These are phyloP conservation scores for Abrus precatorius DNA, from an alignment of 306 rosid genomes.

Conservation along the genomic window DNA sequence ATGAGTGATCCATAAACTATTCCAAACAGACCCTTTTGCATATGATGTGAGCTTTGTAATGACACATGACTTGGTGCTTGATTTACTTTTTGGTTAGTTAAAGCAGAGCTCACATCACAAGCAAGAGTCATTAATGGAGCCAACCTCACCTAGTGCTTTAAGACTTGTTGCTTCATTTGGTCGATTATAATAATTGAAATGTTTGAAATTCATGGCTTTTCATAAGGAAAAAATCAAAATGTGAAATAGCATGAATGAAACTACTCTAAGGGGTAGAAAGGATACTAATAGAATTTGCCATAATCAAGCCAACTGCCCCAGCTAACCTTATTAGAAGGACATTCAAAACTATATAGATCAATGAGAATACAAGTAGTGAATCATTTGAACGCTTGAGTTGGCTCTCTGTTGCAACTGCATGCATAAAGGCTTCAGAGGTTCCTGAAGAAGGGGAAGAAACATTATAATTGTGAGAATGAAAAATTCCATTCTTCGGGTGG, in stretches of 20 bases:
- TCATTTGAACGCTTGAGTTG: slow-evolving; percentile 87
- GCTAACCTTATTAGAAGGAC: slow-evolving; percentile 70
- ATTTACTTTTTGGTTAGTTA: no score
- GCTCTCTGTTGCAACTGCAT: slow-evolving; percentile 88
- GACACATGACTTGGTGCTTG: no score
- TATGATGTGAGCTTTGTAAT: no score
- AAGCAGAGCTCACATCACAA: no score
- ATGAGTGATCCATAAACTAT: no score
- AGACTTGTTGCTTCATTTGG: slow-evolving; percentile 5
- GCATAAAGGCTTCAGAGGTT: slow-evolving; percentile 94
- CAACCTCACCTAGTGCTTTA: no score
- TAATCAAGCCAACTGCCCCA: slow-evolving; percentile 91
- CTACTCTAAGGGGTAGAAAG: slow-evolving; percentile 53
- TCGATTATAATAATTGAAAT: neutral
- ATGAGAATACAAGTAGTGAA: slow-evolving; percentile 76
- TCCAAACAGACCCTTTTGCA: no score
- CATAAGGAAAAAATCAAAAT: slow-evolving; percentile 10
- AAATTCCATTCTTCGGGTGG: slow-evolving; percentile 33
- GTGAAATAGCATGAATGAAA: slow-evolving; percentile 33
- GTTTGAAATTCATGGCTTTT: slow-evolving; percentile 15
- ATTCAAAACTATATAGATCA: slow-evolving; percentile 79
- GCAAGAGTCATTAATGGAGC: no score
- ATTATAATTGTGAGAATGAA: slow-evolving; percentile 13
- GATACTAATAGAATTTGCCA: slow-evolving; percentile 95
- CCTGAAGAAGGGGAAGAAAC: slow-evolving; percentile 61